These are phyloP conservation scores for Leccinum pellstonianum DNA, from an alignment of 768 basidiomycete genomes.

Conservation along the genomic window DNA sequence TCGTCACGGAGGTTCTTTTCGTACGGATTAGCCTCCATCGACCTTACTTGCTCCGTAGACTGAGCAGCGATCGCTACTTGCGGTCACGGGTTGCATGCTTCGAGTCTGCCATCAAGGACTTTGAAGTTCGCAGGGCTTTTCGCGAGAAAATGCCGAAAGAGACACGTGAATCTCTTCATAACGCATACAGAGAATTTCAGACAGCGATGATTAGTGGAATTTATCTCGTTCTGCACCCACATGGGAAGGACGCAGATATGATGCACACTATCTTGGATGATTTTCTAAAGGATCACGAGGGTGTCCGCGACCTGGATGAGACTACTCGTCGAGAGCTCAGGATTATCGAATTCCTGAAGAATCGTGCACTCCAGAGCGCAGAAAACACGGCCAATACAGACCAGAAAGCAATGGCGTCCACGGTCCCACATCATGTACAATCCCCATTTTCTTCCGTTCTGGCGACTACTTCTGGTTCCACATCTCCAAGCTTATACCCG, in stretches of 20 bases:
- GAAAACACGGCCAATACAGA: conserved; percentile 31
- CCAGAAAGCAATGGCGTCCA: conserved; percentile 6
- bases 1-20: conserved; percentile 87
- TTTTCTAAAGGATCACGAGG: conserved; percentile 61
- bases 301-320: conserved; percentile 67
- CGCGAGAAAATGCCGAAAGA: conserved; percentile 60
- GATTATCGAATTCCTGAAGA: conserved; percentile 80
- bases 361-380: conserved; percentile 56
- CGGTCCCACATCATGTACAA: conserved; percentile 15
- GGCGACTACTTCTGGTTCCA: conserved; percentile 20
- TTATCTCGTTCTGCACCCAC: conserved; percentile 78
- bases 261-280: conserved; percentile 82
- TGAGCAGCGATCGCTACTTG: conserved; percentile 76
- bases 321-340: conserved; percentile 80
- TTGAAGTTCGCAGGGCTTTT: conserved; percentile 71
- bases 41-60: conserved; percentile 76
- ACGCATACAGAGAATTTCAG: conserved; percentile 85
- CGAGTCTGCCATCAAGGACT: conserved; percentile 87
- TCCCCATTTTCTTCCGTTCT: conserved; percentile 25
- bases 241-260: conserved; percentile 59
- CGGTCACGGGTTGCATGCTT: conserved; percentile 86
- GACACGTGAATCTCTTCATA: conserved; percentile 68
- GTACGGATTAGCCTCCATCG: conserved; percentile 82
- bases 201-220: conserved; percentile 89
- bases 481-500: conserved; percentile 26